Conservation (phyloP, 192 early-diverging fungal genomes). For the Coemansia sp. region DNA sequence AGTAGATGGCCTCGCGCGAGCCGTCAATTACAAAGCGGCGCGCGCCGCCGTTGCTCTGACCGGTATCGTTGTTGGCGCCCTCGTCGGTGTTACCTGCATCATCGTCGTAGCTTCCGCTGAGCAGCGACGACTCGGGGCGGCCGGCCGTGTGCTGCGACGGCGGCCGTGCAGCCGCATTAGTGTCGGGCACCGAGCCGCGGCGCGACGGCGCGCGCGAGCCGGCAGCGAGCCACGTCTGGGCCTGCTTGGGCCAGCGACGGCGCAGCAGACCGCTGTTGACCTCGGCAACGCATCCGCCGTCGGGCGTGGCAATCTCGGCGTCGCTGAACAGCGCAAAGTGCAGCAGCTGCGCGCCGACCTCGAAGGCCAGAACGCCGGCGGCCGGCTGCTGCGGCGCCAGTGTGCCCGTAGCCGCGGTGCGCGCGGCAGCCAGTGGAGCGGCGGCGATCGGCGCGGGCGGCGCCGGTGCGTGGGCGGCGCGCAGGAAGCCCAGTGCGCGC, state of each 20-base stretch:
- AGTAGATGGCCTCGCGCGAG: constrained; percentile 55
- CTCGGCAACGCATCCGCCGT: constrained; percentile 23
- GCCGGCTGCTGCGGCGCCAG: constrained; percentile 1
- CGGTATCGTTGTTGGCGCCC: background rate
- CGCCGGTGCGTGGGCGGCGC: constrained; percentile 36
- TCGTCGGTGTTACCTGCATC: no score
- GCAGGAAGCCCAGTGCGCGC: constrained; percentile 67
- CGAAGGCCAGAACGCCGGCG: constrained; percentile 15
- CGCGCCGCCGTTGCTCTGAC: constrained; percentile 34
- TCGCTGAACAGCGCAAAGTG: constrained; percentile 47
- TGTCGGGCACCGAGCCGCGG: background rate
- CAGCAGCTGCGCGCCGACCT: constrained; percentile 46
- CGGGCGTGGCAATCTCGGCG: constrained; percentile 27
- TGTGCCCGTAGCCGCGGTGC: constrained; percentile 21
- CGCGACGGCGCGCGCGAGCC: background rate
- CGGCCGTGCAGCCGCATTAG: background rate
- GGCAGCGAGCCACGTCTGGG: constrained; percentile 33
- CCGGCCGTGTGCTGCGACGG: constrained; percentile 2
- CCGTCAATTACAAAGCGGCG: constrained; percentile 28
- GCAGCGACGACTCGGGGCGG: constrained; percentile 39
- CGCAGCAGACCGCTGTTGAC: constrained; percentile 48
- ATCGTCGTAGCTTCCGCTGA: constrained; percentile 21
- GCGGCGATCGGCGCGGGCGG: constrained; percentile 36
- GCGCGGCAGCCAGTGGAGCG: constrained; percentile 24
- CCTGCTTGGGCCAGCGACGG: constrained; percentile 49